phyloP scores from a whole-genome alignment of 371 early-diverging fungal genomes.

The Mucor mucedo region DNA sequence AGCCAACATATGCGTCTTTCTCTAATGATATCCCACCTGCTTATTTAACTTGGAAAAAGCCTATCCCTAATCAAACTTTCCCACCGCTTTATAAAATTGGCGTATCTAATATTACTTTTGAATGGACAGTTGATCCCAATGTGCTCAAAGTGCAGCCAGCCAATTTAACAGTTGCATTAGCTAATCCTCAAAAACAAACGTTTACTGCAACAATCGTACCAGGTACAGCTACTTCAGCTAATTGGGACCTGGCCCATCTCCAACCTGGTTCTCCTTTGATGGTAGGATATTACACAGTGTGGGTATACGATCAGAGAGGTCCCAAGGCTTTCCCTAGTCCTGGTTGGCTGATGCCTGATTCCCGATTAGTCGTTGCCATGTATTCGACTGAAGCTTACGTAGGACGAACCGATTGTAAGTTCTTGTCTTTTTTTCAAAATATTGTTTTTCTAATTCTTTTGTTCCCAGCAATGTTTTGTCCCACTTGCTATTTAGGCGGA shows the following conservation, averaged over 20 bases:
- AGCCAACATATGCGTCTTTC: conserved; percentile 45
- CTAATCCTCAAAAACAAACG: conserved; percentile 50
- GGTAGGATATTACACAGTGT: conserved; percentile 55
- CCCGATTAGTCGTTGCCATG: conserved; percentile 45
- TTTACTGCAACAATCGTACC: conserved; percentile 43
- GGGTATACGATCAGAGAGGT: conserved; percentile 54
- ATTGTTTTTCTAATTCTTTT: neutral
- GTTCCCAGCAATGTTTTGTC: conserved; percentile 50
- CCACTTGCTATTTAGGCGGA: conserved; percentile 47
- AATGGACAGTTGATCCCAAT: conserved; percentile 47
- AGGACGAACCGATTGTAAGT: conserved; percentile 52
- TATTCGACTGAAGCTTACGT: conserved; percentile 55
- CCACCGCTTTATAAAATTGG: conserved; percentile 53
- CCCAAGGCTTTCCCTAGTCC: conserved; percentile 51
- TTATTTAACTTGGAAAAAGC: conserved; percentile 55
- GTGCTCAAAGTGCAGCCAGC: conserved; percentile 47
- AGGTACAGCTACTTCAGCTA: conserved; percentile 49
- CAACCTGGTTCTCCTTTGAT: conserved; percentile 41
- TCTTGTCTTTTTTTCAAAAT: neutral
- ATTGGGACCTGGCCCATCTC: conserved; percentile 46
- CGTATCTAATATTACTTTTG: conserved; percentile 48
- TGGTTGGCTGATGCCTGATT: conserved; percentile 56
- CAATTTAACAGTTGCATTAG: conserved; percentile 50
- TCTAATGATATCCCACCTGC: conserved; percentile 49
- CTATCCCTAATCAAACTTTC: conserved; percentile 49